A percentile compares a stretch with the other conserved stretches of the same genome.
Evolutionary conservation across 1,284 basidiomycete species (phyloP).

Genomic region (Laetiporus sulphureus): DNA sequence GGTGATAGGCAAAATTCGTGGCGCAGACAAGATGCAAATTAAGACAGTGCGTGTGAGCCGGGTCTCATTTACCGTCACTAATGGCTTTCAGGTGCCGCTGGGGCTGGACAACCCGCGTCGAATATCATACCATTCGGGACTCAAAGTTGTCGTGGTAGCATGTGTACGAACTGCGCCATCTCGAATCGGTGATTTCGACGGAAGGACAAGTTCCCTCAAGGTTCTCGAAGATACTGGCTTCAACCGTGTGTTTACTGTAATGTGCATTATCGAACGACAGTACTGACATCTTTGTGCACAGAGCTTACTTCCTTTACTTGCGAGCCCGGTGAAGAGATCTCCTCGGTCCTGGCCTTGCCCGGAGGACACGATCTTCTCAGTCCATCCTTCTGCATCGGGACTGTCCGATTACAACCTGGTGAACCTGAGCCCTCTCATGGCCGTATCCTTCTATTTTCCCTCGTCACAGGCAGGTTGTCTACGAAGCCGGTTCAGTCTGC

Average conservation of each 20-base stretch:
- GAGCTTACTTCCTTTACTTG: conserved; percentile 49
- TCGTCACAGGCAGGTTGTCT: conserved; percentile 20
- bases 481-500: conserved; percentile 25
- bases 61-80: neutral
- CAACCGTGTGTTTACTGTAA: conserved; percentile 39
- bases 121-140: conserved; percentile 49
- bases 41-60: conserved; percentile 47
- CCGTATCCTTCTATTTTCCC: conserved; percentile 47
- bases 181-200: conserved; percentile 46
- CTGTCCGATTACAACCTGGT: conserved; percentile 38
- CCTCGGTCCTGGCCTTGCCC: conserved; percentile 41
- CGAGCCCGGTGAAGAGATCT: conserved; percentile 52
- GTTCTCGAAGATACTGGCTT: conserved; percentile 64
- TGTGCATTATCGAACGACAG: conserved; percentile 3
- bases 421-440: conserved; percentile 58
- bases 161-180: conserved; percentile 46
- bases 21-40: conserved; percentile 78
- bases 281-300: conserved; percentile 24
- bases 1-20: conserved; percentile 58
- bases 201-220: conserved; percentile 52
- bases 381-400: conserved; percentile 56
- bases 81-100: conserved; percentile 47
- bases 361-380: conserved; percentile 23
- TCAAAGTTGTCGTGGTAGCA: conserved; percentile 60
- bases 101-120: conserved; percentile 62